Percentiles rank a stretch among this genome's conserved stretches.
phyloP scores from a whole-genome alignment of 164 flowering plant species.

The Stephania cephalantha region DNA sequence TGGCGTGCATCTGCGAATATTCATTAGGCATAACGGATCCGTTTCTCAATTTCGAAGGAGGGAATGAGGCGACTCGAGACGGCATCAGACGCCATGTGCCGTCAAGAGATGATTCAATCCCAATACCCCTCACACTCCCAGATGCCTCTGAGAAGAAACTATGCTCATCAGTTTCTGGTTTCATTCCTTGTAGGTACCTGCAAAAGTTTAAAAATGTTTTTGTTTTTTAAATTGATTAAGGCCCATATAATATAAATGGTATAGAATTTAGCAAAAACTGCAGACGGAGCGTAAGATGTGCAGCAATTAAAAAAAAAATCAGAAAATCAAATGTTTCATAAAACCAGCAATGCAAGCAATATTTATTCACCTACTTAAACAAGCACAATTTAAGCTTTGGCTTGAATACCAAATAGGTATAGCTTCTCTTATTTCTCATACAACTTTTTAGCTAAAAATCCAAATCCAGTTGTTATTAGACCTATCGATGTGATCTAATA shows the following conservation, averaged over 20 bases:
- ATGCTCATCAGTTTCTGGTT: conserved; percentile 49
- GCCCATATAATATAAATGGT: not conserved
- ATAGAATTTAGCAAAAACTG: not conserved
- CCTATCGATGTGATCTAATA: not conserved
- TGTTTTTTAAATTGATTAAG: not conserved
- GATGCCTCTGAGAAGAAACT: conserved; percentile 66
- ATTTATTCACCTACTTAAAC: not conserved
- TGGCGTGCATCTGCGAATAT: conserved; percentile 36
- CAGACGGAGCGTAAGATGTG: not conserved
- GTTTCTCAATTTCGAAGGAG: conserved; percentile 39
- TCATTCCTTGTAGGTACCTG: conserved; percentile 61
- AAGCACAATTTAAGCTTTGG: not conserved
- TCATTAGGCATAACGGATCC: conserved; percentile 40
- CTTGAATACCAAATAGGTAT: not conserved
- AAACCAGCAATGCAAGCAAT: not conserved
- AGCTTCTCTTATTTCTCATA: not conserved
- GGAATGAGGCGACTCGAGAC: conserved; percentile 39
- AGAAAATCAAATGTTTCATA: not conserved
- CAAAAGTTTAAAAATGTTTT: conserved; percentile 4
- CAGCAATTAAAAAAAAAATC: not conserved
- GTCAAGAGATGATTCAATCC: conserved; percentile 42
- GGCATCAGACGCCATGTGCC: conserved; percentile 61
- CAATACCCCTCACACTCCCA: conserved; percentile 45
- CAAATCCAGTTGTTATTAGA: no score
- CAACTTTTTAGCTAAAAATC: not conserved